Evolutionary conservation across 1,284 basidiomycete genomes (phyloP).

Genomic region (Marasmius sp.): DNA sequence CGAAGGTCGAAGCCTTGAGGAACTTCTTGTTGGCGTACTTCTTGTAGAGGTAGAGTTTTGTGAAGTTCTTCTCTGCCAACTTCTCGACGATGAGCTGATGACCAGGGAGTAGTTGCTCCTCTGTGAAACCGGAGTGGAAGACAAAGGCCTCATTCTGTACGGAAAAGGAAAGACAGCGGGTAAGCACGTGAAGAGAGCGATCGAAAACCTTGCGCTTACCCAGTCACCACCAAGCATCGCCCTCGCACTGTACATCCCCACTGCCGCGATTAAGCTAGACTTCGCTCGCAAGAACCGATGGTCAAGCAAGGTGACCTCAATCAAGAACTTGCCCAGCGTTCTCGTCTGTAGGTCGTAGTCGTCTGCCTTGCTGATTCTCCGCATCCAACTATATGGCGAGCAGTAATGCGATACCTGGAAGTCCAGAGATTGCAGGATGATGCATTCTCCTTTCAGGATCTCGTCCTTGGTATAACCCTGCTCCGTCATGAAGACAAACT

Average conservation of each 20-base stretch:
- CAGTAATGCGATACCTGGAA: slow-evolving; percentile 97
- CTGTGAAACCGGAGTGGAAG: slow-evolving; percentile 92
- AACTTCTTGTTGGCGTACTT: slow-evolving; percentile 99
- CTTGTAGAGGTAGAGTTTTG: slow-evolving; percentile 87
- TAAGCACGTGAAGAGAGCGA: slow-evolving; percentile 45
- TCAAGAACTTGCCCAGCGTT: slow-evolving; percentile 96
- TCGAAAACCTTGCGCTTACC: slow-evolving; percentile 59
- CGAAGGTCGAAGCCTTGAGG: slow-evolving; percentile 81
- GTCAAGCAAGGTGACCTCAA: slow-evolving; percentile 94
- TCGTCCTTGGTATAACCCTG: slow-evolving; percentile 92
- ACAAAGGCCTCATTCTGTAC: slow-evolving; percentile 86
- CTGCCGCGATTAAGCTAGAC: slow-evolving; percentile 93
- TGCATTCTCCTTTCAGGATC: slow-evolving; percentile 96
- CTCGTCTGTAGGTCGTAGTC: slow-evolving; percentile 98
- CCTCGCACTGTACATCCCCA: slow-evolving; percentile 96
- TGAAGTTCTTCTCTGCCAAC: slow-evolving; percentile 79
- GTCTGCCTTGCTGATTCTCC: slow-evolving; percentile 97
- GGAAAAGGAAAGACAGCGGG: slow-evolving; percentile 23
- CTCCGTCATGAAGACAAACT: slow-evolving; percentile 98
- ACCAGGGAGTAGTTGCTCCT: slow-evolving; percentile 85
- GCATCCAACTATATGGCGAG: slow-evolving; percentile 99
- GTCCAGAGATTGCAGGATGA: slow-evolving; percentile 91
- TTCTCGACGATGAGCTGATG: slow-evolving; percentile 85
- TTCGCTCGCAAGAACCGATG: slow-evolving; percentile 92
- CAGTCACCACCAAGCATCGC: slow-evolving; percentile 91